A percentile compares a stretch with the other conserved stretches of the same genome.
Conservation (phyloP, 768 basidiomycete genomes). For the Leccinellum rugosiceps region DNA sequence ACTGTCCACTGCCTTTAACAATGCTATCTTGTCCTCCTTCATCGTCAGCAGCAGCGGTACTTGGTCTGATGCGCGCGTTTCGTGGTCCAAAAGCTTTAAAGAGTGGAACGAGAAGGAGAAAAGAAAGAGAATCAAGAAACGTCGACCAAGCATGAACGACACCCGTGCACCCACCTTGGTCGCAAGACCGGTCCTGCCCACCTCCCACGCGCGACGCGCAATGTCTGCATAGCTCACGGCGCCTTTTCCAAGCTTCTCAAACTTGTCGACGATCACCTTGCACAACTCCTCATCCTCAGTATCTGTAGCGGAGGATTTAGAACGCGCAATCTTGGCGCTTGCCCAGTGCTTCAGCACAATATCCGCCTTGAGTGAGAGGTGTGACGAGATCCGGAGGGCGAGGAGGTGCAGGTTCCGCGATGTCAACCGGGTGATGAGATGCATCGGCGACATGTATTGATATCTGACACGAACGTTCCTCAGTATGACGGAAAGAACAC, state of each 20-base stretch:
- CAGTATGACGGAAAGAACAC: not conserved
- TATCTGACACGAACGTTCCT: slow-evolving; percentile 50
- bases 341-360: slow-evolving; percentile 96
- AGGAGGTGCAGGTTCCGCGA: slow-evolving; percentile 88
- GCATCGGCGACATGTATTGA: slow-evolving; percentile 72
- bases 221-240: slow-evolving; percentile 94
- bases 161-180: slow-evolving; percentile 59
- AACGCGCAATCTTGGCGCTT: slow-evolving; percentile 79
- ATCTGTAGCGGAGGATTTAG: slow-evolving; percentile 58
- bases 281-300: slow-evolving; percentile 78
- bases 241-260: slow-evolving; percentile 72
- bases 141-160: not conserved
- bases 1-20: slow-evolving; percentile 88
- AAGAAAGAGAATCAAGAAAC: not conserved
- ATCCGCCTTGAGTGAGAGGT: slow-evolving; percentile 79
- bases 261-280: slow-evolving; percentile 83
- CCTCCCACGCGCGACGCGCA: slow-evolving; percentile 90
- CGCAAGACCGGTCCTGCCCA: slow-evolving; percentile 74
- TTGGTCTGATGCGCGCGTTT: slow-evolving; percentile 84
- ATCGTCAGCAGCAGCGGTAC: slow-evolving; percentile 90
- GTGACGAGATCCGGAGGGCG: slow-evolving; percentile 85
- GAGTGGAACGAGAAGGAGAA: not conserved
- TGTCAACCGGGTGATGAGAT: slow-evolving; percentile 79
- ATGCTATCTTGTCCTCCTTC: slow-evolving; percentile 89
- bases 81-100: slow-evolving; percentile 82